These are phyloP conservation scores for Colletotrichum sp. DNA, from an alignment of 2,329 filamentous ascomycete species.

Conservation along the genomic window DNA sequence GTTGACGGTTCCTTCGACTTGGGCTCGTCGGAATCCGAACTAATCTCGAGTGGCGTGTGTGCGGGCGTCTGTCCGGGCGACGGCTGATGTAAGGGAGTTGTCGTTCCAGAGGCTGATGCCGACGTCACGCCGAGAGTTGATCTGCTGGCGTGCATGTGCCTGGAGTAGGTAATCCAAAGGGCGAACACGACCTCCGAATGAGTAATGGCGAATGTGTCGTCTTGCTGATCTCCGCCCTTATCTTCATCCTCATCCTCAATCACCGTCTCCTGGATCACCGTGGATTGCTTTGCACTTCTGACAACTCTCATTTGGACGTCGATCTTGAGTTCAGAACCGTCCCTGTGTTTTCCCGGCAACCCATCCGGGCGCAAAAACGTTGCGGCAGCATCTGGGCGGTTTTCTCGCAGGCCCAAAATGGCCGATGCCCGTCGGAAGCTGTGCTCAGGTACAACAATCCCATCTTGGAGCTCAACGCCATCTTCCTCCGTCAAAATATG, in stretches of 20 bases:
- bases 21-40: constrained; percentile 57
- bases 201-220: constrained; percentile 51
- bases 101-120: constrained; percentile 65
- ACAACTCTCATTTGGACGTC: constrained; percentile 97
- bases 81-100: constrained; percentile 79
- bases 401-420: constrained; percentile 82
- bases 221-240: constrained; percentile 38
- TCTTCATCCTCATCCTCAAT: constrained; percentile 59
- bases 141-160: constrained; percentile 82
- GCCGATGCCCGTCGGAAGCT: constrained; percentile 91
- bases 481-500: constrained; percentile 86
- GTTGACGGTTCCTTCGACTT: constrained; percentile 44
- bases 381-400: constrained; percentile 76
- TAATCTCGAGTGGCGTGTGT: constrained; percentile 61
- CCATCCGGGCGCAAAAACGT: constrained; percentile 86
- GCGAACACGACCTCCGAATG: constrained; percentile 87
- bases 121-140: constrained; percentile 65
- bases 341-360: constrained; percentile 83
- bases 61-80: constrained; percentile 74
- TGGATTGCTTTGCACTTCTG: constrained; percentile 77
- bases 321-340: constrained; percentile 90
- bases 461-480: constrained; percentile 81
- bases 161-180: constrained; percentile 95
- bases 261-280: constrained; percentile 67
- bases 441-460: constrained; percentile 96